phyloP scores from a whole-genome alignment of 2,329 filamentous ascomycete genomes.

The Talaromyces sp. region DNA sequence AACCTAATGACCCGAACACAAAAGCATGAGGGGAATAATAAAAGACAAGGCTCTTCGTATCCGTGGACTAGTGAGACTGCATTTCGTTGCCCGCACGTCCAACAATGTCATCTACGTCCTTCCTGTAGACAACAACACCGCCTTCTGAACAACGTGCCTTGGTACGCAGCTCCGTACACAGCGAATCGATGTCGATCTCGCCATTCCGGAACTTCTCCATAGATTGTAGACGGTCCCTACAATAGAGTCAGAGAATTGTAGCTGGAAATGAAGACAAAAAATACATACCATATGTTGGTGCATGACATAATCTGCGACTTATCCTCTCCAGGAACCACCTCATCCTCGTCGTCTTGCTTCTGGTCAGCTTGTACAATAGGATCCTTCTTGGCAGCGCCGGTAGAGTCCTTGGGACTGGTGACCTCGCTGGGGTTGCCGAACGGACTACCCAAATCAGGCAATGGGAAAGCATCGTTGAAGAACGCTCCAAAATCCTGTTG shows the following conservation, averaged over 20 bases:
- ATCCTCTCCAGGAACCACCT: constrained; percentile 60
- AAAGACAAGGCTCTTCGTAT: not conserved
- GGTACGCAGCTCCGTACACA: constrained; percentile 87
- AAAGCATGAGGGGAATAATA: constrained; percentile 18
- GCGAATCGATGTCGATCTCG: constrained; percentile 86
- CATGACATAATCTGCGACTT: constrained; percentile 68
- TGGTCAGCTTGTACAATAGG: constrained; percentile 73
- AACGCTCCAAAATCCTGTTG: constrained; percentile 66
- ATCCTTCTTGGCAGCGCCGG: constrained; percentile 54
- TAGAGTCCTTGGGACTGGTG: constrained; percentile 20
- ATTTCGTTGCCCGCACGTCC: constrained; percentile 31
- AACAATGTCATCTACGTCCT: constrained; percentile 78
- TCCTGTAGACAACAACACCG: constrained; percentile 82
- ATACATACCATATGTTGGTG: constrained; percentile 83
- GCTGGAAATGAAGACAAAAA: not conserved
- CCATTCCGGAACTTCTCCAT: constrained; percentile 84
- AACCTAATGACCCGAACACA: constrained; percentile 14
- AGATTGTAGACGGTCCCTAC: constrained; percentile 81
- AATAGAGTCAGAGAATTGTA: constrained; percentile 37
- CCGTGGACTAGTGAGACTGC: not conserved
- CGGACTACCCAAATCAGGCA: constrained; percentile 70
- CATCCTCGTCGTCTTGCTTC: constrained; percentile 61
- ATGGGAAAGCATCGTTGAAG: constrained; percentile 71
- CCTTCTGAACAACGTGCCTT: constrained; percentile 91
- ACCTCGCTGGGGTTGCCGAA: constrained; percentile 57